A percentile compares a stretch with the other conserved stretches of the same genome.
phyloP scores from a whole-genome alignment of 1,139 yeast genomes.

The Lodderomyces theae region DNA sequence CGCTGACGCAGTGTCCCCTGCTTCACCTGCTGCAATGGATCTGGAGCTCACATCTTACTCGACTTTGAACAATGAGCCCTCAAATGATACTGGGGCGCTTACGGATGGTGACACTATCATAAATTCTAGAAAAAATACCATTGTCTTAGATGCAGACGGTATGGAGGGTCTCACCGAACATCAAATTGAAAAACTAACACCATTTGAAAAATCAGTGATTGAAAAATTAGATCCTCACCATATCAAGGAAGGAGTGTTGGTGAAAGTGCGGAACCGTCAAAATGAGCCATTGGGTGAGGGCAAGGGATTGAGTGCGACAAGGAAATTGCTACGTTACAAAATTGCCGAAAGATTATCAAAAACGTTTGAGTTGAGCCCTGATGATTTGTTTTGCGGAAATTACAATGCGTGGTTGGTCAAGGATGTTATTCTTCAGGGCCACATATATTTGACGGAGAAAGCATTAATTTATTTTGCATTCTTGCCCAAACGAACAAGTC shows the following conservation, averaged over 20 bases:
- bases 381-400: slow-evolving; percentile 53
- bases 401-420: slow-evolving; percentile 77
- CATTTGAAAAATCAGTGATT: slow-evolving; percentile 36
- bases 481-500: slow-evolving; percentile 52
- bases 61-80: neutral
- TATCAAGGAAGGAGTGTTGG: slow-evolving; percentile 21
- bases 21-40: neutral
- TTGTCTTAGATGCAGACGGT: neutral
- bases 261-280: slow-evolving; percentile 17
- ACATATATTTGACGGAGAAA: slow-evolving; percentile 64
- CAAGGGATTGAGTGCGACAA: slow-evolving; percentile 12
- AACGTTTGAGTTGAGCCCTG: slow-evolving; percentile 41
- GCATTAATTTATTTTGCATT: slow-evolving; percentile 76
- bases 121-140: neutral
- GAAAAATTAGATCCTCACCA: slow-evolving; percentile 30
- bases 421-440: slow-evolving; percentile 85
- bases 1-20: neutral
- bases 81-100: neutral
- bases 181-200: slow-evolving; percentile 16
- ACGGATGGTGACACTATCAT: neutral
- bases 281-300: slow-evolving; percentile 14
- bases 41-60: neutral
- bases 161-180: slow-evolving; percentile 5
- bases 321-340: slow-evolving; percentile 22
- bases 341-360: slow-evolving; percentile 39